Conservation (phyloP, 164 flowering plant genomes). For the Stephania yunnanensis region DNA sequence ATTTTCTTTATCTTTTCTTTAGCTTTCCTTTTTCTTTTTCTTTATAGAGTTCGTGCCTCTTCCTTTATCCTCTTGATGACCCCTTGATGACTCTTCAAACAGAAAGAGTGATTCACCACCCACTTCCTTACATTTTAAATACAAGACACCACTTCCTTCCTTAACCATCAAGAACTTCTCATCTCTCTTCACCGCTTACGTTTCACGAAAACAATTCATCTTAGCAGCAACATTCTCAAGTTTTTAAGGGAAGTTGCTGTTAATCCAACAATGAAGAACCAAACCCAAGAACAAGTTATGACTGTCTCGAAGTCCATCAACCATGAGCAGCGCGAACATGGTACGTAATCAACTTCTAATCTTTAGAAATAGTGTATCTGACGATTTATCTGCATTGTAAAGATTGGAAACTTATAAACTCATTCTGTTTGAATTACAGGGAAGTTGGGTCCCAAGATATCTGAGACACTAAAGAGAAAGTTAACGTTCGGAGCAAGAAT, state of each 20-base stretch:
- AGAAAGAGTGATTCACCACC: constrained; percentile 11
- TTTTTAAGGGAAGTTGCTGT: too few species aligned
- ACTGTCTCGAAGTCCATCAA: constrained; percentile 15
- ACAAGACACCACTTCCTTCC: not conserved
- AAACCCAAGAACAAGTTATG: not conserved
- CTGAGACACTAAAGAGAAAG: constrained; percentile 42
- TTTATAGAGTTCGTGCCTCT: not conserved
- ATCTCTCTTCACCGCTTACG: not conserved
- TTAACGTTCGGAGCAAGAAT: constrained; percentile 42
- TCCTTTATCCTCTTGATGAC: constrained; percentile 10
- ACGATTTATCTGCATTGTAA: not conserved
- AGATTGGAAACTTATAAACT: not conserved
- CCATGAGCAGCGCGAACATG: constrained; percentile 45
- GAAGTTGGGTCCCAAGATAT: constrained; percentile 35
- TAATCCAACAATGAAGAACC: constrained; percentile 5
- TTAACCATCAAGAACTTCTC: not conserved
- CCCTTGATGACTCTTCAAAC: constrained; percentile 13
- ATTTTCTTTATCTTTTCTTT: not conserved
- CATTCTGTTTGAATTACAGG: constrained; percentile 24
- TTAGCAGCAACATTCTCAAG: not conserved
- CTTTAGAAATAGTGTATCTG: not conserved
- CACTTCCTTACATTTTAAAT: constrained; percentile 13
- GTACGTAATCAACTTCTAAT: constrained; percentile 17
- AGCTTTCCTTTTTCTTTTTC: too few species aligned
- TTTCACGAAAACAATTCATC: not conserved